Base-by-base conservation (phyloP, 2,329 filamentous ascomycete species). In the Macrophomina pseudophaseolina region DNA sequence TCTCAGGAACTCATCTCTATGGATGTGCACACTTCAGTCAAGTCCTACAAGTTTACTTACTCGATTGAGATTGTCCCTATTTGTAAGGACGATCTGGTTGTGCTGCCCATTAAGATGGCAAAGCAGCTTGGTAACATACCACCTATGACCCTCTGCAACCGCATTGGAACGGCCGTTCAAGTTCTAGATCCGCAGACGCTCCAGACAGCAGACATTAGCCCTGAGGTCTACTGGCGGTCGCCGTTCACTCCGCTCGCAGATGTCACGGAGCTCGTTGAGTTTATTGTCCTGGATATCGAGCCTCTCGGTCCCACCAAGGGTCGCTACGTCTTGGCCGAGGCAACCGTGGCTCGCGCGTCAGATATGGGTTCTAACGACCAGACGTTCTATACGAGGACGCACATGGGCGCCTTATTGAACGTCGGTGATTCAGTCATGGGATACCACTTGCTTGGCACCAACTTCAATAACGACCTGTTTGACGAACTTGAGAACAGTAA, bases 11-110 rank as follows among this genome's bases (percentile, higher is more conserved):
- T 98, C 54, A 98, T 99, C 72, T 97, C 93, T 4, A 89, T 93
- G 82, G 94, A 99, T 79, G 87, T 90, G 12, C 95, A 99, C 80
- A 97, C 94, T 0, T 91, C 91, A 16, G 91, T 90, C 68, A 95
- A 92, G 80, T 93, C 90, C 40, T 98, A 94, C 86, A 99, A 99
- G 79, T 97, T 97, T 81, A 90, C 91, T 53, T 98, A 89, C 80
- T 96, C 93, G 0, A 88, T 91, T 64, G 92, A 97, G 76, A 80
- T 99, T 58, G 90, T 98, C 32, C 95, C 95, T 1, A 93, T 99
- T 59, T 98, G 95, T 84, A 97, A 97, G 80, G 95, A 99, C 73
- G 95, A 99, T 76, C 84, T 99, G 33, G 92, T 99, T n/a, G 94
- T 92, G 1, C 83, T 99, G 42, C 95, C 95, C 0, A 89, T 97